Evolutionary conservation across 2,329 filamentous ascomycete genomes (phyloP).

Genomic region (Fusarium pininemorale): DNA sequence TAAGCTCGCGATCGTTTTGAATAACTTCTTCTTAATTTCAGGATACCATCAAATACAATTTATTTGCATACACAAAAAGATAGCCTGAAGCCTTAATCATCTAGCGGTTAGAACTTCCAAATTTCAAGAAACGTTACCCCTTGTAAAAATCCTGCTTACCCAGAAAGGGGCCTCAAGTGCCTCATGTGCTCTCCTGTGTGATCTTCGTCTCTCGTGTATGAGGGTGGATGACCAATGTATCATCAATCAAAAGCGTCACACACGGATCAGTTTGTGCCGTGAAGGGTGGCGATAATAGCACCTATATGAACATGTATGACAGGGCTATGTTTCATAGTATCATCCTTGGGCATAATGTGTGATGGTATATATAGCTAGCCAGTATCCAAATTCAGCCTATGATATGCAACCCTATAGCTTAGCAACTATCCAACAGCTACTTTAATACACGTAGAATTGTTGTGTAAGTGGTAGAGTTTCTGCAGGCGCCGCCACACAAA

Average conservation of each 20-base stretch:
- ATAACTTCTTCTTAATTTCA: constrained; percentile 32
- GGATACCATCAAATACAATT: constrained; percentile 36
- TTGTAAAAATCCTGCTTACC: not conserved
- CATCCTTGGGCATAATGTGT: constrained; percentile 2
- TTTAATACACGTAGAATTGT: constrained; percentile 77
- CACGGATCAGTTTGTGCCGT: not conserved
- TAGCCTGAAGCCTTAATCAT: not conserved
- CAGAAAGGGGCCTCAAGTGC: not conserved
- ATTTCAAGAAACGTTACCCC: not conserved
- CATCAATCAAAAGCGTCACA: not conserved
- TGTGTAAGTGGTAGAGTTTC: constrained; percentile 78
- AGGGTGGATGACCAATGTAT: not conserved
- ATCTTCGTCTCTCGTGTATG: not conserved
- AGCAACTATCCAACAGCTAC: not conserved
- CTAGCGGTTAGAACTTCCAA: not conserved
- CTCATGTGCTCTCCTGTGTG: not conserved
- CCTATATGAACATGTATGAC: not conserved
- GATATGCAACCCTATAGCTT: not conserved
- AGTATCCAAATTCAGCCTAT: not conserved
- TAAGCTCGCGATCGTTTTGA: constrained; percentile 47
- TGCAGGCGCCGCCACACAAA: constrained; percentile 78
- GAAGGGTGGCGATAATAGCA: not conserved
- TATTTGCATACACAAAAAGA: constrained; percentile 1
- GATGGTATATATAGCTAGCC: not conserved
- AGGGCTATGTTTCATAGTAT: not conserved